Percentiles rank a stretch among this genome's conserved stretches.
These are phyloP conservation scores for Pseudocercospora macadamiae DNA, from an alignment of 2,329 filamentous ascomycete species.

Conservation along the genomic window DNA sequence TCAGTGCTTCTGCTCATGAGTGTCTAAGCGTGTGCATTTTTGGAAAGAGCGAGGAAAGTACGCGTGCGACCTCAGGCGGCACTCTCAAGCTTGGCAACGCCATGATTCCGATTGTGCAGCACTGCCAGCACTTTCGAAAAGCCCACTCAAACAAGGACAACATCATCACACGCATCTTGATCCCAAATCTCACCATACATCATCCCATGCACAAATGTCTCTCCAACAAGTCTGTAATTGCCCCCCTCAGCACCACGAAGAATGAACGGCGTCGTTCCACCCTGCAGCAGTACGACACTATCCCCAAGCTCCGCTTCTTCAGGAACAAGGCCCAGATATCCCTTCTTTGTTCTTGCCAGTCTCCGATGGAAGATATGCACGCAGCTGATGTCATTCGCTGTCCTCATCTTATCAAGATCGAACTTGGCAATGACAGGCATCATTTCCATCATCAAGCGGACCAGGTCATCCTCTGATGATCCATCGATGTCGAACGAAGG, in stretches of 20 bases:
- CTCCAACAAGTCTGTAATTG: background rate
- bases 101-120: no score
- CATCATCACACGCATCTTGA: background rate
- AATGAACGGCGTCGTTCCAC: conserved; percentile 3
- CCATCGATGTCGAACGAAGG: background rate
- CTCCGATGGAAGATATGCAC: conserved; percentile 10
- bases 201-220: conserved; percentile 10
- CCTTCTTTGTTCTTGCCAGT: conserved; percentile 1
- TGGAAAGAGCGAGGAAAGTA: no score
- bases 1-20: no score
- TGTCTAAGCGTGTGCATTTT: no score
- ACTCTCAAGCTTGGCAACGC: no score
- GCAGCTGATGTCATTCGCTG: background rate
- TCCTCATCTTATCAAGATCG: conserved; percentile 1
- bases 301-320: background rate
- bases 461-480: background rate
- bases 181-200: conserved; percentile 16
- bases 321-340: conserved; percentile 2
- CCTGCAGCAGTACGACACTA: background rate
- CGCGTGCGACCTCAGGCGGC: no score
- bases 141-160: background rate
- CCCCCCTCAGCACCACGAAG: background rate
- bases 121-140: background rate
- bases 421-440: background rate
- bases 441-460: background rate